These are phyloP conservation scores for Parasarocladium wereldwijsianum DNA, from an alignment of 2,329 filamentous ascomycete genomes.

Conservation along the genomic window DNA sequence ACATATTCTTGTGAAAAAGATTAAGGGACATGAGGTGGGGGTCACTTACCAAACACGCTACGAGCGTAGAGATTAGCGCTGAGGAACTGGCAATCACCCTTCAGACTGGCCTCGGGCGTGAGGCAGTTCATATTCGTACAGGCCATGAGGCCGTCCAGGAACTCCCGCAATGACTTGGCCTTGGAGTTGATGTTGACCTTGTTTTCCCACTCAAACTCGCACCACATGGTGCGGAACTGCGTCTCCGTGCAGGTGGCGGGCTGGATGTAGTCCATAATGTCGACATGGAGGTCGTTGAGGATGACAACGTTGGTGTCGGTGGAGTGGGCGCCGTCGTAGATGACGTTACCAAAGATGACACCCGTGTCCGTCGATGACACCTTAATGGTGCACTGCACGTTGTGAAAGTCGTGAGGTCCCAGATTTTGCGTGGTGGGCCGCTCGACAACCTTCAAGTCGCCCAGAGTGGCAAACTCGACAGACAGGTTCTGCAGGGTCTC, in stretches of 20 bases:
- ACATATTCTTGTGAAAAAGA: not conserved
- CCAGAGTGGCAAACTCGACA: constrained; percentile 95
- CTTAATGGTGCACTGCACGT: constrained; percentile 97
- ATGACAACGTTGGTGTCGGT: constrained; percentile 96
- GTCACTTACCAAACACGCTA: constrained; percentile 89
- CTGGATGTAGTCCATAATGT: constrained; percentile 99
- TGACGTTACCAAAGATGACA: constrained; percentile 96
- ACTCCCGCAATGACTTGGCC: constrained; percentile 79
- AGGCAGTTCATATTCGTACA: constrained; percentile 98
- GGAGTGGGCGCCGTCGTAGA: constrained; percentile 86
- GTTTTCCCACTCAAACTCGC: constrained; percentile 99
- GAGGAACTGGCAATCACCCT: constrained; percentile 95
- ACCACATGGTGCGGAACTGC: constrained; percentile 99
- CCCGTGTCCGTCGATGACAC: constrained; percentile 96
- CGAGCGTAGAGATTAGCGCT: constrained; percentile 93
- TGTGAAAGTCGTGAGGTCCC: constrained; percentile 90
- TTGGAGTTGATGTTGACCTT: constrained; percentile 99
- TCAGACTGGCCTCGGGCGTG: constrained; percentile 88
- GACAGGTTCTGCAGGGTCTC: constrained; percentile 95
- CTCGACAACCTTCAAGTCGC: constrained; percentile 95
- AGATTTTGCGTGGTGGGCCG: constrained; percentile 92
- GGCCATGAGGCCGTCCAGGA: constrained; percentile 89
- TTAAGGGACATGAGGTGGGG: constrained; percentile 4
- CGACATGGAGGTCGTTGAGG: constrained; percentile 92
- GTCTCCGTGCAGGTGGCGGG: constrained; percentile 93